Percentiles rank a stretch among this genome's conserved stretches.
These are phyloP conservation scores for Pseudozyma thailandica DNA, from an alignment of 1,284 basidiomycete genomes.

Conservation along the genomic window DNA sequence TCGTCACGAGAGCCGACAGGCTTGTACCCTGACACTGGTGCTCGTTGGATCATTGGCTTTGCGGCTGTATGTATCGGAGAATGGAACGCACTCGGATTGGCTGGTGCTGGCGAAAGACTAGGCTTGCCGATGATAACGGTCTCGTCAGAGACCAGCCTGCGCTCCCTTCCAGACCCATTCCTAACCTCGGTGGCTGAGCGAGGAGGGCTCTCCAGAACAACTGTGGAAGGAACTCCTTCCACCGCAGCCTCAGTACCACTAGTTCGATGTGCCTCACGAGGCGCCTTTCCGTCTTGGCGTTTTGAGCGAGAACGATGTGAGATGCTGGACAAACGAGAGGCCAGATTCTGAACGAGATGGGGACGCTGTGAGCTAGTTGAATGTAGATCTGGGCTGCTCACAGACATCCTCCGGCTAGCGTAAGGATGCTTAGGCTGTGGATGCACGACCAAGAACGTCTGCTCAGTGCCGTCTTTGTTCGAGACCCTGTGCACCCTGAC, in stretches of 20 bases:
- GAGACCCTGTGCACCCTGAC: slow-evolving; percentile 23
- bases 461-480: slow-evolving; percentile 18
- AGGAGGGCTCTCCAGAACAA: neutral
- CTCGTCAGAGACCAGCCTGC: slow-evolving; percentile 29
- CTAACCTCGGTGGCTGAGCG: neutral
- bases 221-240: neutral
- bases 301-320: neutral
- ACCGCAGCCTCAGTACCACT: too few species aligned
- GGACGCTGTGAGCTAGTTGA: slow-evolving; percentile 1
- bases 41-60: neutral
- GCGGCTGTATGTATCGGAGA: too few species aligned
- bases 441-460: slow-evolving; percentile 22
- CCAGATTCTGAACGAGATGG: neutral
- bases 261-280: neutral
- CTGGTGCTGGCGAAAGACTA: neutral
- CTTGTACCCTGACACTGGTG: slow-evolving; percentile 1
- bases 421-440: slow-evolving; percentile 2
- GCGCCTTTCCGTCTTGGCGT: neutral
- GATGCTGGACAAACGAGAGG: slow-evolving; percentile 3
- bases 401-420: neutral
- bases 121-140: slow-evolving; percentile 27
- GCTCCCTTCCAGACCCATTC: slow-evolving; percentile 4
- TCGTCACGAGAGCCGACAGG: slow-evolving; percentile 14
- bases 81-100: neutral
- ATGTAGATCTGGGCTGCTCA: slow-evolving; percentile 20